Evolutionary conservation across 805 yeast genomes (phyloP).

Genomic region (Candida nitratophila): DNA sequence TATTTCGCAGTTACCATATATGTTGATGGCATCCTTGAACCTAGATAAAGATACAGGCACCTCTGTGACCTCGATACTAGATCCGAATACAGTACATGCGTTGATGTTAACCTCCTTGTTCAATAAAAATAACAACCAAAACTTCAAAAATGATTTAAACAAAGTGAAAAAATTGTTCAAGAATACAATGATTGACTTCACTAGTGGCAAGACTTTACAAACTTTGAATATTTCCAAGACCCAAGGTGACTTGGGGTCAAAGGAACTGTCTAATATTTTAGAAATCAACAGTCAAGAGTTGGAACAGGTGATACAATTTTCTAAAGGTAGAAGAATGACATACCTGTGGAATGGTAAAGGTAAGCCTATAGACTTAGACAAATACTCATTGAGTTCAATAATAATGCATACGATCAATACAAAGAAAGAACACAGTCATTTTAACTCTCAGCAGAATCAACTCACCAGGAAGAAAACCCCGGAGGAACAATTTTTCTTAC

Average conservation of each 20-base stretch:
- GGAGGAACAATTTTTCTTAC: slow-evolving; percentile 1
- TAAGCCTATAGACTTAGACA: slow-evolving; percentile 25
- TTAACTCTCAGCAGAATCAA: neutral
- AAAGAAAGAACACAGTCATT: neutral
- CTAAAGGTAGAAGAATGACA: slow-evolving; percentile 25
- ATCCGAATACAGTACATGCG: slow-evolving; percentile 16
- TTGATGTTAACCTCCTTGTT: slow-evolving; percentile 16
- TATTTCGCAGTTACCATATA: slow-evolving; percentile 44
- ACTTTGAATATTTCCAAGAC: slow-evolving; percentile 17
- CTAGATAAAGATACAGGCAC: neutral
- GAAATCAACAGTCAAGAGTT: slow-evolving; percentile 19
- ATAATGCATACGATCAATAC: neutral
- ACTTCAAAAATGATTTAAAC: slow-evolving; percentile 26
- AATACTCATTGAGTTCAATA: slow-evolving; percentile 12
- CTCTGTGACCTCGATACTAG: slow-evolving; percentile 4
- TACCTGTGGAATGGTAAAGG: slow-evolving; percentile 50
- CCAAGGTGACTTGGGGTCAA: slow-evolving; percentile 8
- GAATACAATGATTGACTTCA: slow-evolving; percentile 29
- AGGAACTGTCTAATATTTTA: slow-evolving; percentile 9
- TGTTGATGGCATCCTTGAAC: slow-evolving; percentile 1
- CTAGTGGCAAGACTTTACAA: slow-evolving; percentile 28
- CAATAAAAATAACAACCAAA: slow-evolving; percentile 25
- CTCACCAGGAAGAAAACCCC: neutral
- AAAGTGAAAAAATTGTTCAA: slow-evolving; percentile 29
- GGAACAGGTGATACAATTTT: slow-evolving; percentile 17